Evolutionary conservation across 2,329 filamentous ascomycete species (phyloP).

Genomic region (Diatrype stigma): DNA sequence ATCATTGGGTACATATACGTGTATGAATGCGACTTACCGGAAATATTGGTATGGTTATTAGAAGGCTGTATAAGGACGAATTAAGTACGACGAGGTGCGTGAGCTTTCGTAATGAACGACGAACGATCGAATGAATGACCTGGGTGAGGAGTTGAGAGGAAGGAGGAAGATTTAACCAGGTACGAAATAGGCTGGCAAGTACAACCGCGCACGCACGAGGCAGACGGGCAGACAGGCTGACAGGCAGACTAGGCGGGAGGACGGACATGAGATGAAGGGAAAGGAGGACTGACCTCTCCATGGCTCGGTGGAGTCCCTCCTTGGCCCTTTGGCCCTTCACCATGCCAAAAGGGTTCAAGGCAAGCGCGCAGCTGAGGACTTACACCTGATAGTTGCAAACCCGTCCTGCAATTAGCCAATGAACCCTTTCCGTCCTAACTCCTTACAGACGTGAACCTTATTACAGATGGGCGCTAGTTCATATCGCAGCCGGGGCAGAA

Average conservation of each 20-base stretch:
- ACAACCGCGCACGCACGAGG: too few species aligned
- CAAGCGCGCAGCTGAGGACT: neutral
- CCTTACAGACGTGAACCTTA: too few species aligned
- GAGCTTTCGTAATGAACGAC: neutral
- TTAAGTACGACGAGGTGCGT: neutral
- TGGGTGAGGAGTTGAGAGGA: neutral
- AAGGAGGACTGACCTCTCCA: too few species aligned
- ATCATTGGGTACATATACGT: neutral
- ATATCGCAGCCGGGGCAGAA: too few species aligned
- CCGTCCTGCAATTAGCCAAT: neutral
- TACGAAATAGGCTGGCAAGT: too few species aligned
- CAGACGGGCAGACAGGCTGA: too few species aligned
- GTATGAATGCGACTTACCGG: neutral
- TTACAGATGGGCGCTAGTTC: too few species aligned
- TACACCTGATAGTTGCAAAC: neutral
- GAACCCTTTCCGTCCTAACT: neutral
- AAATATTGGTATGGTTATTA: neutral
- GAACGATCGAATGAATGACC: neutral
- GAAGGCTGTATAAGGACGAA: neutral
- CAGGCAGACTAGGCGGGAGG: too few species aligned
- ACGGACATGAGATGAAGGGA: too few species aligned
- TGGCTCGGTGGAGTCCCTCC: too few species aligned
- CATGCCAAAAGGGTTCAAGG: too few species aligned
- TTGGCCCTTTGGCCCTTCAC: too few species aligned
- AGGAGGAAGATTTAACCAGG: neutral